Evolutionary conservation across 129 eudicot genomes (phyloP), one percentile per base, ranked within the genome.

Genomic region (Flaveria robusta): DNA sequence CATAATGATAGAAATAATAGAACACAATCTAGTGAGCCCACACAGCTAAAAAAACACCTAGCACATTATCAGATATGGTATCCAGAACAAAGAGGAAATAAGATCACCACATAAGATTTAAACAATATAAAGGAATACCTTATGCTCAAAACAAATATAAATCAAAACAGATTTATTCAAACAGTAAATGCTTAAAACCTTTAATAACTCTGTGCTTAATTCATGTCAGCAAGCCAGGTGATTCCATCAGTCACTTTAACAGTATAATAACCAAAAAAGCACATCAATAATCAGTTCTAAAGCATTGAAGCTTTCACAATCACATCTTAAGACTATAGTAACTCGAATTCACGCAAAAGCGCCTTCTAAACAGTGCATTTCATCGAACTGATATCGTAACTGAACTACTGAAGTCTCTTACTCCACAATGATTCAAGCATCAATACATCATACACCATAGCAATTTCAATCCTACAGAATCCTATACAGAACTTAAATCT

Each of bases 11-110:
- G 68, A 42, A 68, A 39, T 24, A 65, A 34, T 47, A 34, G 43
- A 74, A 74, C 70, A 60, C 19, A 43, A 41, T 39, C 68, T 73
- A 68, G 16, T 59, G 24, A 58, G 56, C 43, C 63, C 71, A 47
- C 49, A 23, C 72, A 65, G 37, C 63, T 49, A 75, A 46, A 26
- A 8, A 55, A 66, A 51, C 55, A 15, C n/a, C 39, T 29, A 18
- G 42, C 54, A 65, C 50, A 19, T 20, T 31, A 55, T 37, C 24
- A 5, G 22, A 54, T 19, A 74, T 22, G 55, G 54, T 72, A 56
- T 39, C 22, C 56, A 41, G 59, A 29, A 42, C 12, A 23, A 42
- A 74, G 39, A 26, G 43, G 58, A 59, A 41, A 22, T 59, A 62
- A 41, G 23, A 58, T 22, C 31, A 22, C 34, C 66, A 23, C 66